Base-by-base conservation (phyloP, 148 eudicot genomes). In the Camellia granthamiana region DNA sequence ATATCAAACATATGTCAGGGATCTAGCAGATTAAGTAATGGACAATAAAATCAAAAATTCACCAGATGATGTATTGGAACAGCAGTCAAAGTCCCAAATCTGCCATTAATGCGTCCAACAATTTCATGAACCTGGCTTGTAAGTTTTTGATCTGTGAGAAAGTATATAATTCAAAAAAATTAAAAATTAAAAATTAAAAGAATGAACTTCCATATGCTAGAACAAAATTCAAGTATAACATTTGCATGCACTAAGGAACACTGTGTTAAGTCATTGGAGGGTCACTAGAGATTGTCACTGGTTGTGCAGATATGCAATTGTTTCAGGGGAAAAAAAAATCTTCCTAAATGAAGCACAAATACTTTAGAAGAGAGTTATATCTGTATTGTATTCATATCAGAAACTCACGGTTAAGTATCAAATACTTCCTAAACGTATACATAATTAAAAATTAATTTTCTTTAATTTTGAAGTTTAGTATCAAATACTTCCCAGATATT, bases 61-160 rank as follows among this genome's bases (percentile, higher is more conserved):
- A 94, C 98, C 94, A 94, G 88, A 85, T 94, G 98, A 83, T 94
- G 98, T 74, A 94, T 91, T 42, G 98, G 98, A 77, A 94, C 98
- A 38, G 92, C 88, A 69, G 88, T 86, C 86, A 92, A 82, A 81
- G 93, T 85, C 80, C 98, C 98, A 82, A 94, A 94, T 86, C 93
- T 91, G 65, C 98, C 98, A 78, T 94, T 94, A 81, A 94, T 94
- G 74, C 98, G 94, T 59, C 98, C 98, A 75, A 94, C 97, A 78
- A 94, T 94, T 87, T 94, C 98, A 86, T 92, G 97, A 83, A 94
- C 98, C 70, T 94, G 98, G 83, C 98, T 92, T n/a, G 97, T 94
- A 77, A 94, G 98, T 78, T 92, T 94, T 83, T 92, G 94, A 89
- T 94, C 98, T 92, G 88, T 77, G 81, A 30, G 38, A 79, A 80